phyloP scores from a whole-genome alignment of 331 rosid genomes.

The Quercus tomentella region DNA sequence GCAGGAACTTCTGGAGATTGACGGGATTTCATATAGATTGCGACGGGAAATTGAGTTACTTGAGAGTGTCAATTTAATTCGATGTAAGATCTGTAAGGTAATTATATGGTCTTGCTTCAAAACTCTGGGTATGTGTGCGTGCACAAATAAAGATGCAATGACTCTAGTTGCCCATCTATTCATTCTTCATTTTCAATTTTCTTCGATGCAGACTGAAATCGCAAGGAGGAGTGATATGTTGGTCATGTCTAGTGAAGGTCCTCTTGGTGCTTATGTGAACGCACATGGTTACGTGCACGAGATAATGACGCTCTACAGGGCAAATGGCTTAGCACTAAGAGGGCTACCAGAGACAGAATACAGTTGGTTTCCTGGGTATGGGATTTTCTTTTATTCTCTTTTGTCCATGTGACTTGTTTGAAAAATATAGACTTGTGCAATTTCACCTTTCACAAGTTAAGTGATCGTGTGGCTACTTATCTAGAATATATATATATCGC shows the following conservation, averaged over 20 bases:
- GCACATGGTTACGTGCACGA: conserved; percentile 66
- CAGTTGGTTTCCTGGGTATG: conserved; percentile 99
- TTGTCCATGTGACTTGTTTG: not conserved
- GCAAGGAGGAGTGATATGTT: conserved; percentile 83
- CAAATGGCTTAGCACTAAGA: conserved; percentile 58
- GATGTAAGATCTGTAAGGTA: conserved; percentile 72
- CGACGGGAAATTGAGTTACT: conserved; percentile 85
- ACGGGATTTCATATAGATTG: conserved; percentile 74
- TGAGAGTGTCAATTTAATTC: conserved; percentile 62
- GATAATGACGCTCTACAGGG: conserved; percentile 71
- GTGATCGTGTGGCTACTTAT: too few species aligned
- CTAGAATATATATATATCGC: too few species aligned
- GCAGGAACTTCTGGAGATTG: conserved; percentile 83
- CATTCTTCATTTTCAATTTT: not conserved
- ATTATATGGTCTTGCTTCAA: conserved; percentile 9
- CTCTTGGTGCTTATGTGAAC: conserved; percentile 89
- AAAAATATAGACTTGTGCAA: not conserved
- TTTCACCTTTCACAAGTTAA: not conserved
- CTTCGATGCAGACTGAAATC: conserved; percentile 53
- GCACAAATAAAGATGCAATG: not conserved
- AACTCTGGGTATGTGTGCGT: not conserved
- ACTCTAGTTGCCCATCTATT: not conserved
- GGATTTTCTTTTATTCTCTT: conserved; percentile 7
- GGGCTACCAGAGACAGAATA: conserved; percentile 57
- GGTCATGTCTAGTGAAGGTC: conserved; percentile 90